A percentile compares a stretch with the other conserved stretches of the same genome.
These are phyloP conservation scores for Zasmidium cellare DNA, from an alignment of 2,329 filamentous ascomycete genomes.

Conservation along the genomic window DNA sequence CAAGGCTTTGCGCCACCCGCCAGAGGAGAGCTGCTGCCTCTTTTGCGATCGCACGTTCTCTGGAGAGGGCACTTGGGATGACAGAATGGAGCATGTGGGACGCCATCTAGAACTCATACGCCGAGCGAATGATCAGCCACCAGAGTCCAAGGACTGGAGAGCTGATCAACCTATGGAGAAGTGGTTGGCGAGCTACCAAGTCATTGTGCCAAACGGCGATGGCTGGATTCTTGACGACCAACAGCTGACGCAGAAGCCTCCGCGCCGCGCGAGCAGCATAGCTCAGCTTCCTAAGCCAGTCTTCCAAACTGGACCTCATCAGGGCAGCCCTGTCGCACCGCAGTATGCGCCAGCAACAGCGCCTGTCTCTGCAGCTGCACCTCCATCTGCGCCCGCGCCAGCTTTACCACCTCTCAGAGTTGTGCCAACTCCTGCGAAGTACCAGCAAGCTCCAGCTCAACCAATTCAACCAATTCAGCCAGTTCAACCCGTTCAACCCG, in stretches of 20 bases:
- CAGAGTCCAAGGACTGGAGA: constrained; percentile 37
- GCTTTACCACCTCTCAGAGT: neutral
- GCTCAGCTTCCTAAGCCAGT: neutral
- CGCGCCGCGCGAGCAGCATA: neutral
- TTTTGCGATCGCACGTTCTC: constrained; percentile 65
- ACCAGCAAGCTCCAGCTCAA: neutral
- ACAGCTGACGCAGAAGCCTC: neutral
- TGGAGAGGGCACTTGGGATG: constrained; percentile 70
- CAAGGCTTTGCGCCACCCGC: constrained; percentile 60
- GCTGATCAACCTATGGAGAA: constrained; percentile 34
- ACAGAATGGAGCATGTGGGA: constrained; percentile 84
- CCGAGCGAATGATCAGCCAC: constrained; percentile 28
- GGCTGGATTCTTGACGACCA: neutral
- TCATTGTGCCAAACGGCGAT: constrained; percentile 1
- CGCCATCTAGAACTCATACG: constrained; percentile 69
- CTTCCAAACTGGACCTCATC: neutral
- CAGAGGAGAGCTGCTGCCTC: constrained; percentile 62
- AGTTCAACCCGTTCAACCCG: no score
- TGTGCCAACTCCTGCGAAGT: neutral
- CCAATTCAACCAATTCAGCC: neutral
- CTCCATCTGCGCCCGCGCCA: no score
- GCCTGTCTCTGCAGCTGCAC: no score
- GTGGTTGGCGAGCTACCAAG: constrained; percentile 34
- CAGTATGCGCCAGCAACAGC: no score
- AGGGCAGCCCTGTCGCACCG: neutral